Evolutionary conservation across 2,329 filamentous ascomycete species (phyloP).

Genomic region (Didymella pomorum): DNA sequence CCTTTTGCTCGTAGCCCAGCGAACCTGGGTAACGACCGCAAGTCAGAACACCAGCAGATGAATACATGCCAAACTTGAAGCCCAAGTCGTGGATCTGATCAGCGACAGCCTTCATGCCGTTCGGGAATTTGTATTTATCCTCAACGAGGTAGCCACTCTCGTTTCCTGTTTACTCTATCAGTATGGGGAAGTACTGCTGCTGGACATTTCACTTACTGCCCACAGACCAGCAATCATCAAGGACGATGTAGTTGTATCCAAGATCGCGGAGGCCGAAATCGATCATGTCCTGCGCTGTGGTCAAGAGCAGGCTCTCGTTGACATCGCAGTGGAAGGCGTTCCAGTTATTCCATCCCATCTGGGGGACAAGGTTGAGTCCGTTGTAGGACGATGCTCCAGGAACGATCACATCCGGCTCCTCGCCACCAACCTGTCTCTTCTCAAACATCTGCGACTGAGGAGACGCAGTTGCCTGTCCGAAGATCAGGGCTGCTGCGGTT

Average conservation of each 20-base stretch:
- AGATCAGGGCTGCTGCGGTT: slow-evolving; percentile 16
- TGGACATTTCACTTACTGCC: slow-evolving; percentile 44
- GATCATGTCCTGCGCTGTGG: slow-evolving; percentile 57
- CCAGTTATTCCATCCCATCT: slow-evolving; percentile 52
- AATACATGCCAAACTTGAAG: slow-evolving; percentile 64
- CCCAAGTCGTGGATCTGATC: slow-evolving; percentile 58
- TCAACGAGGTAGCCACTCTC: slow-evolving; percentile 53
- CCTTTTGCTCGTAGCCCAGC: slow-evolving; percentile 60
- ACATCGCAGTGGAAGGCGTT: slow-evolving; percentile 56
- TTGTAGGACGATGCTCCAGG: slow-evolving; percentile 39
- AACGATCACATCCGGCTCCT: slow-evolving; percentile 13
- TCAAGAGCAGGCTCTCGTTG: slow-evolving; percentile 56
- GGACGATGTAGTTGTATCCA: slow-evolving; percentile 61
- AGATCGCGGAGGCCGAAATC: slow-evolving; percentile 57
- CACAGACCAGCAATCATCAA: slow-evolving; percentile 63
- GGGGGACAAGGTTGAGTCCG: slow-evolving; percentile 48
- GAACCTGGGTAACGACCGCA: slow-evolving; percentile 54
- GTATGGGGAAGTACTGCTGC: too few relatives aligned
- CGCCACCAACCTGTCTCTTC: slow-evolving; percentile 17
- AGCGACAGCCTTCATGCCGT: slow-evolving; percentile 57
- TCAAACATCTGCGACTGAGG: slow-evolving; percentile 17
- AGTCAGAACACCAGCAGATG: slow-evolving; percentile 56
- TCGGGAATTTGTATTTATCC: slow-evolving; percentile 51
- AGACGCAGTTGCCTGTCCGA: slow-evolving; percentile 12
- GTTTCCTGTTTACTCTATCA: slow-evolving; percentile 18